Evolutionary conservation across 2,329 filamentous ascomycete genomes (phyloP).

Genomic region (Clathrospora elynae): DNA sequence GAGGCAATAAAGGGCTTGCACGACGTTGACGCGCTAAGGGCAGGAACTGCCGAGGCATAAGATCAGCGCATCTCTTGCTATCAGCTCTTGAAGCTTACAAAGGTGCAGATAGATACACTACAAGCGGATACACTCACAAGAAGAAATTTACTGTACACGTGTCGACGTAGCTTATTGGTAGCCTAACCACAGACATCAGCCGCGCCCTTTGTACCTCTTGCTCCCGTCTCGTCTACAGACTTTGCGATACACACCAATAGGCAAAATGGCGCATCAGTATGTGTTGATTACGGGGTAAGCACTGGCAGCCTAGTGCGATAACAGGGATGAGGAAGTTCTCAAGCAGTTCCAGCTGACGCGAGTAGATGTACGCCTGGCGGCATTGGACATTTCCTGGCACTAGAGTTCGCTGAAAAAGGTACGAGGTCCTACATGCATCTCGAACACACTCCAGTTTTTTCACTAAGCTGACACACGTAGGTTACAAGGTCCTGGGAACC

Average conservation of each 20-base stretch:
- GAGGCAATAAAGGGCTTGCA: neutral
- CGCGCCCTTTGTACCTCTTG: too few species aligned
- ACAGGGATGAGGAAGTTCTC: neutral
- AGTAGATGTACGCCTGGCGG: constrained; percentile 58
- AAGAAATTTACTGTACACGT: too few species aligned
- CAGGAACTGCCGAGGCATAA: constrained; percentile 1
- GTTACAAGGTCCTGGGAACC: constrained; percentile 63
- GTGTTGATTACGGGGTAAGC: constrained; percentile 48
- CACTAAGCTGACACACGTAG: constrained; percentile 28
- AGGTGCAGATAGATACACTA: too few species aligned
- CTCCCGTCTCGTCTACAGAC: too few species aligned
- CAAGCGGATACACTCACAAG: too few species aligned
- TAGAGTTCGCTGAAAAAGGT: constrained; percentile 59
- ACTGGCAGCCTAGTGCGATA: neutral
- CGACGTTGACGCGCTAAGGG: constrained; percentile 11
- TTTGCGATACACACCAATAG: neutral
- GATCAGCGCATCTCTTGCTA: too few species aligned
- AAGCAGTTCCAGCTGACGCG: constrained; percentile 17
- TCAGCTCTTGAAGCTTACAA: too few species aligned
- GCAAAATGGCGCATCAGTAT: constrained; percentile 33
- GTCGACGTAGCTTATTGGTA: too few species aligned
- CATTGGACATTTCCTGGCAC: constrained; percentile 64
- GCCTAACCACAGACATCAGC: too few species aligned
- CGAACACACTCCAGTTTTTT: neutral
- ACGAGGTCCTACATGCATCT: neutral